These are phyloP conservation scores for Leucocoprinus gongylophorus DNA, from an alignment of 1,284 basidiomycete genomes.

Conservation along the genomic window DNA sequence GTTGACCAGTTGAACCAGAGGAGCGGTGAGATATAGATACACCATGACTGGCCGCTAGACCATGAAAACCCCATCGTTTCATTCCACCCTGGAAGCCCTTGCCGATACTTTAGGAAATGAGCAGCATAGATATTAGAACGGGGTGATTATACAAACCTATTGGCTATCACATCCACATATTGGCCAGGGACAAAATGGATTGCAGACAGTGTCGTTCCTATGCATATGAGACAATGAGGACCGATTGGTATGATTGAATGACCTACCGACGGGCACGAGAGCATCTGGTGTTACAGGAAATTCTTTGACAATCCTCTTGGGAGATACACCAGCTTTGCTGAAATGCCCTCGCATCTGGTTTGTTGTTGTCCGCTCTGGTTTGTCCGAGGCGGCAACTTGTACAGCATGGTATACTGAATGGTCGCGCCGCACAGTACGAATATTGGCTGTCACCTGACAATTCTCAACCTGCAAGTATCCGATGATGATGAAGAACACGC, in stretches of 20 bases:
- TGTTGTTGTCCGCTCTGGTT: slow-evolving; percentile 59
- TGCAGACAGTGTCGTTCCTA: slow-evolving; percentile 85
- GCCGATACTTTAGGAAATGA: slow-evolving; percentile 64
- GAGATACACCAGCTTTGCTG: slow-evolving; percentile 69
- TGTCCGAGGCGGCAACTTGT: slow-evolving; percentile 77
- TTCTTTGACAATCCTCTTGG: slow-evolving; percentile 86
- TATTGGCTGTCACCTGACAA: slow-evolving; percentile 78
- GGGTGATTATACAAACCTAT: slow-evolving; percentile 58
- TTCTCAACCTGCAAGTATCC: slow-evolving; percentile 56
- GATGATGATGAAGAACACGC: slow-evolving; percentile 1
- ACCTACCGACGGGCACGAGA: slow-evolving; percentile 79
- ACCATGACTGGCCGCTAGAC: slow-evolving; percentile 93
- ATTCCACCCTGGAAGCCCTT: slow-evolving; percentile 97
- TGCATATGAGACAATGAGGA: slow-evolving; percentile 1
- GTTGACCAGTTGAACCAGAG: slow-evolving; percentile 89
- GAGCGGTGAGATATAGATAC: slow-evolving; percentile 93
- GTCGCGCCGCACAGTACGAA: slow-evolving; percentile 56
- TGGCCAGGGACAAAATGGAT: slow-evolving; percentile 98
- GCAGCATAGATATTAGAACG: not conserved
- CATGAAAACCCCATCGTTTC: slow-evolving; percentile 95
- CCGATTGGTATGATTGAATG: not conserved
- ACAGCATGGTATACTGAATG: slow-evolving; percentile 77
- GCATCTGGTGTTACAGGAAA: slow-evolving; percentile 89
- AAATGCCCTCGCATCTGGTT: slow-evolving; percentile 85
- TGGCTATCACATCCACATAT: slow-evolving; percentile 90